Base-by-base conservation (phyloP, 2,329 filamentous ascomycete species). In the Periconia sp. region DNA sequence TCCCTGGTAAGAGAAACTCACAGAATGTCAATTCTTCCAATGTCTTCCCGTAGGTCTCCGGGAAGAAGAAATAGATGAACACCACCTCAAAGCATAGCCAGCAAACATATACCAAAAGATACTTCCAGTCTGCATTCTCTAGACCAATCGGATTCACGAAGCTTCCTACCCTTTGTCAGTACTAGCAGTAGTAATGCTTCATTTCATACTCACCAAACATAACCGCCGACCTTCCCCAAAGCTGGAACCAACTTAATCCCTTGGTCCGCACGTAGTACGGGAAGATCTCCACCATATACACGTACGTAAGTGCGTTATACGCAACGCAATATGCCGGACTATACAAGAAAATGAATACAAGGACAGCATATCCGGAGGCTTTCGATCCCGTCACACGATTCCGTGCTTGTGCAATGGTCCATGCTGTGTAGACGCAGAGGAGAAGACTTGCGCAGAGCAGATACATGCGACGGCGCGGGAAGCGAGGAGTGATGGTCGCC, bases 141-240 rank as follows among this genome's bases (percentile, higher is more conserved):
- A 84, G 84, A 4, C 82, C 84, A 48, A 85, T 74, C 54, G 80
- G 80, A 70, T 87, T 86, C 50, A 78, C 79, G 50, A 73, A 82
- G 67, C 81, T 81, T 52, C 79, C 56, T 57, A 34, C 29, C 13
- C 10, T 2, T 5, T 32, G 31, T 41, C 29, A 43, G 25, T 30
- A 13, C 4, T 2, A 12, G 13, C n/a, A 6, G 19, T 13, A 4
- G 6, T 13, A 17, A 5, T 4, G 10, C 4, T 10, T 9, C 7
- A 9, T 2, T 3, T 8, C 19, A 16, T 0, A 17, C 56, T 24
- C 48, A 59, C 54, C 78, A 43, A 86, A 74, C 48, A 84, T 81
- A 22, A 85, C 74, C 22, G 83, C 73, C 29, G 79, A 78, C 60
- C 85, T 80, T 9, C 85, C 76, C 9, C 77, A 79, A 13, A 86